phyloP scores from a whole-genome alignment of 257 asterid genomes.

The Linaria vulgaris region DNA sequence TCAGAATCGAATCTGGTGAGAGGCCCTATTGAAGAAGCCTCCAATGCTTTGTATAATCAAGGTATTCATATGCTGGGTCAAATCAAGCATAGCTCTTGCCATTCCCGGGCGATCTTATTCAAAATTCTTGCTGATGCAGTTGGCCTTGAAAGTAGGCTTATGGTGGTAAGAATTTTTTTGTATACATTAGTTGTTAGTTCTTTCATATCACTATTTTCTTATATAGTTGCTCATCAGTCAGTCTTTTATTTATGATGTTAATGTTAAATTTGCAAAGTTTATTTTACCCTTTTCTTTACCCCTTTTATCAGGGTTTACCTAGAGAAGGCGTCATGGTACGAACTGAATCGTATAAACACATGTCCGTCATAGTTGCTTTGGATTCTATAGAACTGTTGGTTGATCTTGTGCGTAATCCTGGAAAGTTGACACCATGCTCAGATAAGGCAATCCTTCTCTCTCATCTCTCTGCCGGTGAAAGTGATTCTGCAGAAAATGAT shows the following conservation, averaged over 20 bases:
- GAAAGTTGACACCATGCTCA: constrained; percentile 72
- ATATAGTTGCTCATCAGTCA: not conserved
- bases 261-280: not conserved
- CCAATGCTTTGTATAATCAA: constrained; percentile 66
- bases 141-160: constrained; percentile 74
- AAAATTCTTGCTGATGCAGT: constrained; percentile 85
- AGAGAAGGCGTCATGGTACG: constrained; percentile 63
- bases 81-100: constrained; percentile 77
- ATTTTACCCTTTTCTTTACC: constrained; percentile 1
- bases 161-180: constrained; percentile 59
- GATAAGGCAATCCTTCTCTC: constrained; percentile 58
- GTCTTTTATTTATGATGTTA: constrained; percentile 11
- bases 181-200: not conserved
- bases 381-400: constrained; percentile 73
- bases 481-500: constrained; percentile 74
- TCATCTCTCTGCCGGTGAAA: constrained; percentile 74
- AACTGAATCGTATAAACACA: constrained; percentile 67
- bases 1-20: constrained; percentile 60
- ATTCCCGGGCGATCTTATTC: constrained; percentile 82
- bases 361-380: constrained; percentile 61
- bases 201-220: not conserved
- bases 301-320: constrained; percentile 62
- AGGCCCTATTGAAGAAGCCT: constrained; percentile 79
- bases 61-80: constrained; percentile 87
- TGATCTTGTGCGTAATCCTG: constrained; percentile 83